phyloP scores from a whole-genome alignment of 2,329 filamentous ascomycete genomes.

The Venturia effusa region DNA sequence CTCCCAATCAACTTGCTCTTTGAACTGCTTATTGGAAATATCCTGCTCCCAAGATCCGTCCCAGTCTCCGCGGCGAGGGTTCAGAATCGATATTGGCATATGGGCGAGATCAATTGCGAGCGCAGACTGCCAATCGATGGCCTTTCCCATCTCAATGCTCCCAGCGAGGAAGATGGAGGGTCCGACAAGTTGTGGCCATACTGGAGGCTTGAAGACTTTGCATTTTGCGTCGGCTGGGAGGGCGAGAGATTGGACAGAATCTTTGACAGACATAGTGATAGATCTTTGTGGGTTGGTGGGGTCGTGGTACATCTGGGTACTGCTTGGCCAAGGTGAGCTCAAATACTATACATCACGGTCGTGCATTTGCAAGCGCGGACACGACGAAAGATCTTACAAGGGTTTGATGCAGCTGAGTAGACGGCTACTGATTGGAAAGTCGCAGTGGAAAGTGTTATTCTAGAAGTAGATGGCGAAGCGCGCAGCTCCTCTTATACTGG shows the following conservation, averaged over 20 bases:
- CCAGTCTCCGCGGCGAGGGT: constrained; percentile 46
- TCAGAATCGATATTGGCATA: constrained; percentile 38
- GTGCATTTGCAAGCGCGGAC: neutral
- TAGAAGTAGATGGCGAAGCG: neutral
- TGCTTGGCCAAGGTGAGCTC: neutral
- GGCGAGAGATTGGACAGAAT: neutral
- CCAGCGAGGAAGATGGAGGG: constrained; percentile 45
- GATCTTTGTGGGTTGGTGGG: neutral
- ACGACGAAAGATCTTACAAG: constrained; percentile 1
- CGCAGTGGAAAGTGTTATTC: neutral
- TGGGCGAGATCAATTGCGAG: constrained; percentile 29
- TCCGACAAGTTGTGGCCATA: constrained; percentile 3
- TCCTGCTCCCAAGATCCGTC: constrained; percentile 44
- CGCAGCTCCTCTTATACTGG: neutral
- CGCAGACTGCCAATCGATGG: constrained; percentile 37
- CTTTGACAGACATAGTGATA: neutral
- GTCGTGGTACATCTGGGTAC: neutral
- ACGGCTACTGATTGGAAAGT: neutral
- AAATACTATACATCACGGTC: neutral
- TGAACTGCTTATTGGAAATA: constrained; percentile 32
- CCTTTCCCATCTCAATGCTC: constrained; percentile 29
- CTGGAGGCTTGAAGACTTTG: constrained; percentile 8
- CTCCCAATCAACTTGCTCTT: constrained; percentile 50
- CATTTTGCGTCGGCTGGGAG: constrained; percentile 7
- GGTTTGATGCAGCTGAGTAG: neutral